These are phyloP conservation scores for Mucor racemosus DNA, from an alignment of 371 early-diverging fungal species.

Conservation along the genomic window DNA sequence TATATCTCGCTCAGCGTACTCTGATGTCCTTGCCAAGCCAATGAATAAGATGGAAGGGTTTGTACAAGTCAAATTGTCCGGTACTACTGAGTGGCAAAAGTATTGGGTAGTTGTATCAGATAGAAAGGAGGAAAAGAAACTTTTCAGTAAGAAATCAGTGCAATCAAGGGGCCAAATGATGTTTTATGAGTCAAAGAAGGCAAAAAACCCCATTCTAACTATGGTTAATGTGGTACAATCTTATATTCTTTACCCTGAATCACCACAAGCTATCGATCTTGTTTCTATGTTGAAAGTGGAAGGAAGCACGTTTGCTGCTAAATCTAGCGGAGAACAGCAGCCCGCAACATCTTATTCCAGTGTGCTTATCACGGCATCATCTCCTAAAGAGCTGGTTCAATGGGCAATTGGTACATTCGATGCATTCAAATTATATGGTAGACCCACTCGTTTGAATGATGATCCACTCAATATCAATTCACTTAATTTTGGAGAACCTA, in stretches of 20 bases:
- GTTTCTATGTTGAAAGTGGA: slow-evolving; percentile 26
- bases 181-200: slow-evolving; percentile 54
- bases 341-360: neutral
- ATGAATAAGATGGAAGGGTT: slow-evolving; percentile 42
- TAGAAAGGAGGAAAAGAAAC: slow-evolving; percentile 57
- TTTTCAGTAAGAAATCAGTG: slow-evolving; percentile 45
- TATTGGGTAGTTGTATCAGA: slow-evolving; percentile 59
- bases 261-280: slow-evolving; percentile 25
- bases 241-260: slow-evolving; percentile 67
- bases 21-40: slow-evolving; percentile 21
- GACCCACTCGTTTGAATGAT: slow-evolving; percentile 34
- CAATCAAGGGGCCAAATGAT: slow-evolving; percentile 48
- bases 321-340: slow-evolving; percentile 10
- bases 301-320: slow-evolving; percentile 14
- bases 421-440: slow-evolving; percentile 46
- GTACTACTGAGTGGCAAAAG: slow-evolving; percentile 58
- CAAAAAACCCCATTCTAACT: slow-evolving; percentile 51
- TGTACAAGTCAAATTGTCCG: slow-evolving; percentile 59
- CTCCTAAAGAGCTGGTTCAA: slow-evolving; percentile 37
- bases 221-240: slow-evolving; percentile 58
- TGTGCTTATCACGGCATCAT: slow-evolving; percentile 25
- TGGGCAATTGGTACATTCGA: slow-evolving; percentile 44
- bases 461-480: slow-evolving; percentile 28
- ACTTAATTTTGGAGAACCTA: slow-evolving; percentile 35
- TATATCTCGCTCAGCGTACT: slow-evolving; percentile 40